These are phyloP conservation scores for Colletotrichum horii DNA, from an alignment of 2,329 filamentous ascomycete species.

Conservation along the genomic window DNA sequence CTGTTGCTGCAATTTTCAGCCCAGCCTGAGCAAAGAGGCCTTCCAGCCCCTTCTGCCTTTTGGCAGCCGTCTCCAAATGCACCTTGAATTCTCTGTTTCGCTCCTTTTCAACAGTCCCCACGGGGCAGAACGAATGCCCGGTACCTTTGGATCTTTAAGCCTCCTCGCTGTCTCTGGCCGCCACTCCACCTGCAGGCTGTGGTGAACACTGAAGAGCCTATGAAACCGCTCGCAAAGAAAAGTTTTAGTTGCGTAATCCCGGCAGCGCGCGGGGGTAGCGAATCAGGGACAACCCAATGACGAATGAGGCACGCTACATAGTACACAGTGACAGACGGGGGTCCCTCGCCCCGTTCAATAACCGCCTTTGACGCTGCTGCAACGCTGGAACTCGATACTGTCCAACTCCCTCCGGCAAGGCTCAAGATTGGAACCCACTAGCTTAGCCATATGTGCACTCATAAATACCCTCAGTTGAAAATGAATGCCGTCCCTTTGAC, in stretches of 20 bases:
- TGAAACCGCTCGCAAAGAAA: not conserved
- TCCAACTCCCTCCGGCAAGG: not conserved
- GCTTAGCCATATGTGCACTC: not conserved
- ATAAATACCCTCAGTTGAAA: not conserved
- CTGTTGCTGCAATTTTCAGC: not conserved
- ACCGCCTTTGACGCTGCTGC: conserved; percentile 2
- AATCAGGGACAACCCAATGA: conserved; percentile 10
- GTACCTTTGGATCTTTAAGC: not conserved
- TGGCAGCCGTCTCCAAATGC: not conserved
- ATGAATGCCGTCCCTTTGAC: not conserved
- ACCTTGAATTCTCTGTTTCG: not conserved
- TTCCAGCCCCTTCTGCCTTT: not conserved
- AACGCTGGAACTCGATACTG: not conserved
- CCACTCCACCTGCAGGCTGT: not conserved
- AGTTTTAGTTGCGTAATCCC: conserved; percentile 8
- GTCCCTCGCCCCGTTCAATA: not conserved
- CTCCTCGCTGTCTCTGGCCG: not conserved
- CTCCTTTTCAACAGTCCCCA: not conserved
- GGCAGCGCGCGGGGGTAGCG: conserved; percentile 3
- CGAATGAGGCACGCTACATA: not conserved
- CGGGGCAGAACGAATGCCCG: not conserved
- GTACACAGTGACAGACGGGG: not conserved
- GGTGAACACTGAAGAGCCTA: not conserved
- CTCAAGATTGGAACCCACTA: not conserved
- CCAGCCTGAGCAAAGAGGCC: not conserved